phyloP scores from a whole-genome alignment of 345 rosid genomes.

The Euphorbia tirucalli region DNA sequence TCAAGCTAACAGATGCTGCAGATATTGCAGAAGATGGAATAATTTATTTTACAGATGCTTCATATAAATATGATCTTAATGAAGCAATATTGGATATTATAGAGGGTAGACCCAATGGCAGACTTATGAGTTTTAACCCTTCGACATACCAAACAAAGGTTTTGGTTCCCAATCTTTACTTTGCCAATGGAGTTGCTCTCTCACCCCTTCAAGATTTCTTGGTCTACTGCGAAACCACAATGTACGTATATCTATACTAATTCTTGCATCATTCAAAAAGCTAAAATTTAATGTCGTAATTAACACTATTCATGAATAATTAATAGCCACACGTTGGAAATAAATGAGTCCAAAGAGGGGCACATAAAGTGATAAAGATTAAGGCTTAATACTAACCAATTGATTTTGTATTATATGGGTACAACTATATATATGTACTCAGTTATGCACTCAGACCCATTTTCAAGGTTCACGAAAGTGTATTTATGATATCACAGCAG shows the following conservation, averaged over 20 bases:
- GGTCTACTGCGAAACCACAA: constrained; percentile 58
- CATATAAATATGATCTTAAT: constrained; percentile 40
- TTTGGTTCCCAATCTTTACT: constrained; percentile 49
- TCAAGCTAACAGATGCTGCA: constrained; percentile 59
- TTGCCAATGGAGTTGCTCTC: constrained; percentile 66
- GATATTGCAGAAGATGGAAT: constrained; percentile 58
- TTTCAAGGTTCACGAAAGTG: no score
- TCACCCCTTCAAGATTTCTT: constrained; percentile 54
- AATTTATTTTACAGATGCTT: constrained; percentile 76
- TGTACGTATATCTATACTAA: constrained; percentile 42
- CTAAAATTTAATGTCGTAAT: no score
- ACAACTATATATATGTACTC: no score
- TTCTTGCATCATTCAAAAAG: not conserved
- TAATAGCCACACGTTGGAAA: no score
- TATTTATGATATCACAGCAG: no score
- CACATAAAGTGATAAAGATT: no score
- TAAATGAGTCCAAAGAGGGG: no score
- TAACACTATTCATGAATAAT: no score
- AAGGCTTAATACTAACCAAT: no score
- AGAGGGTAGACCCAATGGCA: constrained; percentile 71
- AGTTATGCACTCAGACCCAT: no score
- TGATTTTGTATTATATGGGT: no score
- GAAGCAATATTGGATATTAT: constrained; percentile 29
- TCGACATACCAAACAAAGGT: constrained; percentile 42
- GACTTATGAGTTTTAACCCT: constrained; percentile 58